Evolutionary conservation across 768 basidiomycete species (phyloP).

Genomic region (Omphalotus guepiniiformis): DNA sequence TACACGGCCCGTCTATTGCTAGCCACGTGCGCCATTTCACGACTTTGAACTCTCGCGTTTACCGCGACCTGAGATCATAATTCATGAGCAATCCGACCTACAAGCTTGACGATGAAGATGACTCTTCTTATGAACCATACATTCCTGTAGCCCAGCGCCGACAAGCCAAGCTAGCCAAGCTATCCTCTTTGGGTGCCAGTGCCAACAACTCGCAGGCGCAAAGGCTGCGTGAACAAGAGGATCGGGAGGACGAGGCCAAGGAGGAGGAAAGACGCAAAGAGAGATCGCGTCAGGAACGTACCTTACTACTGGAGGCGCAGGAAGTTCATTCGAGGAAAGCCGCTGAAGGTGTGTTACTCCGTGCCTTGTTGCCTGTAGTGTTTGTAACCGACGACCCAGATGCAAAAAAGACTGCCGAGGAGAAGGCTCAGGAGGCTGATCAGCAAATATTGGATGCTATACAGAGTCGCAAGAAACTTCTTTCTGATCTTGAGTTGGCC

Average conservation of each 20-base stretch:
- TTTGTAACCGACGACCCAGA: constrained; percentile 37
- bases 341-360: constrained; percentile 56
- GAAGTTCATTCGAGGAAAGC: constrained; percentile 87
- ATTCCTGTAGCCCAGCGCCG: constrained; percentile 83
- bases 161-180: constrained; percentile 72
- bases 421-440: constrained; percentile 85
- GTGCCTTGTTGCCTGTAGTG: not conserved
- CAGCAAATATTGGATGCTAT: constrained; percentile 91
- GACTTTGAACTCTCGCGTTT: too few species aligned
- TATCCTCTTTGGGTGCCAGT: constrained; percentile 57
- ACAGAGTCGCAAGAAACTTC: constrained; percentile 84
- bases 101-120: constrained; percentile 59
- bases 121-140: constrained; percentile 77
- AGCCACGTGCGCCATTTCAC: too few species aligned
- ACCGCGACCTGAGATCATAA: too few species aligned
- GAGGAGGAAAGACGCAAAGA: constrained; percentile 78
- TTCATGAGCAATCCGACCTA: too few species aligned
- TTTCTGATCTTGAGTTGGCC: constrained; percentile 89
- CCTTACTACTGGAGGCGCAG: constrained; percentile 88
- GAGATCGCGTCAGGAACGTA: constrained; percentile 77
- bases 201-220: constrained; percentile 30
- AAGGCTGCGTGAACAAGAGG: constrained; percentile 42
- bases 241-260: constrained; percentile 68
- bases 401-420: constrained; percentile 80
- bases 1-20: not conserved